A percentile compares a stretch with the other conserved stretches of the same genome.
Conservation (phyloP, 345 rosid genomes). For the Cardamine resedifolia region DNA sequence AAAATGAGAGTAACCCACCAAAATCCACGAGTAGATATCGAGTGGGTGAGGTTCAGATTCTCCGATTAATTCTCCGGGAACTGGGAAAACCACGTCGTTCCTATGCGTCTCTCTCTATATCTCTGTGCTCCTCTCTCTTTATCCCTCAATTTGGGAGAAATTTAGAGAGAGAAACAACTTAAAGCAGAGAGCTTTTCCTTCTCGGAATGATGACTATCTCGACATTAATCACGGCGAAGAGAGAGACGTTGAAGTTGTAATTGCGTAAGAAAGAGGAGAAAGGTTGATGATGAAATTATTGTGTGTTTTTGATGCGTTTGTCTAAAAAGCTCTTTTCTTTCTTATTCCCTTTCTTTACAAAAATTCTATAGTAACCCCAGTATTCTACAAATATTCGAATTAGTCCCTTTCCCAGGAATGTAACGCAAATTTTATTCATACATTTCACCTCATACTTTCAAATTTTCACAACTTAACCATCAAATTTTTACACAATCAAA, state of each 20-base stretch:
- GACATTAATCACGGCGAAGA: conserved; percentile 17
- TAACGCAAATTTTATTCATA: conserved; percentile 13
- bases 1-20: conserved; percentile 38
- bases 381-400: neutral
- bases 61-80: conserved; percentile 19
- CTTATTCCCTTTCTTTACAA: neutral
- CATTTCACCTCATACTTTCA: conserved; percentile 13
- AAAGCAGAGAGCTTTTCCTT: conserved; percentile 20
- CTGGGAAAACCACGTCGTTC: conserved; percentile 7
- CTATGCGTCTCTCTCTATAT: conserved; percentile 5
- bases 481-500: neutral
- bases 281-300: conserved; percentile 18
- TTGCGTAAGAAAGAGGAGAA: conserved; percentile 40
- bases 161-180: neutral
- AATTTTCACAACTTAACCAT: neutral
- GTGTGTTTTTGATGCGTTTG: conserved; percentile 8
- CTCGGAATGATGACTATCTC: conserved; percentile 2
- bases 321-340: neutral
- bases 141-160: neutral
- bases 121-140: conserved; percentile 18
- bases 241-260: conserved; percentile 29
- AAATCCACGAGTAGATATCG: conserved; percentile 41
- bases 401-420: neutral
- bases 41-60: conserved; percentile 19
- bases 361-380: neutral